Evolutionary conservation across 768 basidiomycete species (phyloP), one percentile per base, ranked within the genome.

Genomic region (Leccinum boreale): DNA sequence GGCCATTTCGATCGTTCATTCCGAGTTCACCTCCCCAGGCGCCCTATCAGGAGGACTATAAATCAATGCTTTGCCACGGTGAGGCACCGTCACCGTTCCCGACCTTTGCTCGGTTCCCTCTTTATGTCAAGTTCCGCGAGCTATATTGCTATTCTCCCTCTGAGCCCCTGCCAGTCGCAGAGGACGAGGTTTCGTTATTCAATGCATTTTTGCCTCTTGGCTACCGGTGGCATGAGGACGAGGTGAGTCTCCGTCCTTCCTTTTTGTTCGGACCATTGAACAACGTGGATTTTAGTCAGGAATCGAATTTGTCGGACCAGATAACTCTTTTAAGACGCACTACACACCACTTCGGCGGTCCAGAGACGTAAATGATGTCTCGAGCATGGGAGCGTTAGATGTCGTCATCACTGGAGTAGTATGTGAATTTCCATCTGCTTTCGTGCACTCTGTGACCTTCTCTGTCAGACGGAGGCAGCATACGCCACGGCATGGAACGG

Each of bases 401-500:
- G 72, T 85, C 50, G 77, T 85, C 56, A 75, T 85, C 50, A 81
- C 79, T 5, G 83, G 83, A 42, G 72, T 77, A 70, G 84, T 83
- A 55, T 14, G 77, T 73, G 15, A 7, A 42, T 12, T 29, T 44
- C 42, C 19, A 47, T 52, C 33, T 14, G 21, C 42, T 26, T n/a
- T 23, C 21, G 36, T 46, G 55, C 42, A 4, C 55, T 5, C 17
- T 45, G 19, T 65, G 23, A 61, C 48, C 50, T 5, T 35, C 23
- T 26, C 12, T 44, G 26, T 29, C 62, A 84, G 83, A 80, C 80
- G 6, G 81, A 81, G 54, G 73, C 73, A 36, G 71, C 68, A 17
- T 75, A 80, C 58, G 74, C 76, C 23, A 68, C 72, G 19, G 81
- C 82, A 2, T 89, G 86, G 87, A 85, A 83, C 2, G 77, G 74